Evolutionary conservation across 2,329 filamentous ascomycete genomes (phyloP).

Genomic region (Huntiella bhutanensis): DNA sequence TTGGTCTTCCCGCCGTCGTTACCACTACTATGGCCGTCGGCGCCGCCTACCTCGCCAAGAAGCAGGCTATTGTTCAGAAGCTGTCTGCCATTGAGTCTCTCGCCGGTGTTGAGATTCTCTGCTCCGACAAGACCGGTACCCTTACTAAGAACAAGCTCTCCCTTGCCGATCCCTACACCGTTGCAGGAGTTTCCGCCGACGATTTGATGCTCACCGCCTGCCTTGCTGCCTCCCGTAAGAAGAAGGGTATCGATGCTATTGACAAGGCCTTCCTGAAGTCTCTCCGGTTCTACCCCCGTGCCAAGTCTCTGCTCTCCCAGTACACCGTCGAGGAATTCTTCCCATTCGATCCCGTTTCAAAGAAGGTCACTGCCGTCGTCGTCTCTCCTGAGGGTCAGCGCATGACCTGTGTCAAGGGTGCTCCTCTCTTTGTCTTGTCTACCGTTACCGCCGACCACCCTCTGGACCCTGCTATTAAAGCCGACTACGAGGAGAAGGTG

Average conservation of each 20-base stretch:
- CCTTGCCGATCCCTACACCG: conserved; percentile 65
- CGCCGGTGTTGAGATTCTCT: too few relatives aligned
- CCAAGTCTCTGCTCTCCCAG: conserved; percentile 62
- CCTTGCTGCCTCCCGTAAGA: conserved; percentile 13
- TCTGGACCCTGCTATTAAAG: conserved; percentile 56
- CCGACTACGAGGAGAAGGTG: conserved; percentile 81
- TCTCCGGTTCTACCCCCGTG: conserved; percentile 62
- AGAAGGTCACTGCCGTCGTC: conserved; percentile 75
- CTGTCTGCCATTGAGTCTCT: too few relatives aligned
- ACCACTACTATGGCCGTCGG: conserved; percentile 92
- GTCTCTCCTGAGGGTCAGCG: conserved; percentile 66
- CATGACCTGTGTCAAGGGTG: conserved; percentile 81
- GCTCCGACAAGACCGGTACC: too few relatives aligned
- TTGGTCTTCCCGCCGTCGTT: conserved; percentile 82
- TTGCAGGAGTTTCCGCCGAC: conserved; percentile 63
- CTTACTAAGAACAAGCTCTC: conserved; percentile 22
- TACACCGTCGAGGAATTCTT: conserved; percentile 53
- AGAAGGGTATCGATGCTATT: too few relatives aligned
- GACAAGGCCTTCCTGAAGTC: conserved; percentile 46
- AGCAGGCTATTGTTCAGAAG: too few relatives aligned
- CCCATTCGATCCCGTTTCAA: conserved; percentile 47
- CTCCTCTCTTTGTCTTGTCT: conserved; percentile 70
- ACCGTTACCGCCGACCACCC: conserved; percentile 73
- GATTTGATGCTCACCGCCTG: conserved; percentile 87
- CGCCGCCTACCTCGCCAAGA: conserved; percentile 31